Evolutionary conservation across 73 alveolate genomes (phyloP).

Genomic region (Effrenium voratum): DNA sequence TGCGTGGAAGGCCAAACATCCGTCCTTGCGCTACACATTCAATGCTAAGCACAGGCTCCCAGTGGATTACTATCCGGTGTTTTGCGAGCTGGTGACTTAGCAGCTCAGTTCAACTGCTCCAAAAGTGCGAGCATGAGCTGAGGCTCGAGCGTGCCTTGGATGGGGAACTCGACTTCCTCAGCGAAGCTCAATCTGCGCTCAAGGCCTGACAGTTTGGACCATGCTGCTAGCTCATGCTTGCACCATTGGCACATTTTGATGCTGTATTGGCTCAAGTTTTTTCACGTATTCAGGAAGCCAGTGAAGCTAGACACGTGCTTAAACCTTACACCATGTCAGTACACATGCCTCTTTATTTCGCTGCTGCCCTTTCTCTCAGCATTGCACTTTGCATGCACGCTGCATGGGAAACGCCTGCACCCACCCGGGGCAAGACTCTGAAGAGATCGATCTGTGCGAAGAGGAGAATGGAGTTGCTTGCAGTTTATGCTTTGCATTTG

Average conservation of each 20-base stretch:
- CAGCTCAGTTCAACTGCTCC: neutral
- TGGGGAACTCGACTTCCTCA: conserved; percentile 68
- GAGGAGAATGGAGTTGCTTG: too few species aligned
- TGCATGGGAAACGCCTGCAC: too few species aligned
- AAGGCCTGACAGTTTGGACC: neutral
- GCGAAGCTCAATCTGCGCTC: conserved; percentile 67
- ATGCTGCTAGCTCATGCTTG: neutral
- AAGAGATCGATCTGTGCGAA: too few species aligned
- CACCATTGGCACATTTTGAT: neutral
- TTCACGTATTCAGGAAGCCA: too few species aligned
- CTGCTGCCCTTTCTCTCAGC: neutral
- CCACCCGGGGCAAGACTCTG: too few species aligned
- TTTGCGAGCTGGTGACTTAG: conserved; percentile 27
- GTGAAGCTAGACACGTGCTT: too few species aligned
- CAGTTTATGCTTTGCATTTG: too few species aligned
- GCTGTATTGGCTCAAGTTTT: neutral
- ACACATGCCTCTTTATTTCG: neutral
- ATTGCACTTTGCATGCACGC: too few species aligned
- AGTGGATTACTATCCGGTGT: conserved; percentile 85
- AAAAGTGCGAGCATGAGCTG: neutral
- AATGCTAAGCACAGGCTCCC: conserved; percentile 17
- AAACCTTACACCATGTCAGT: too few species aligned
- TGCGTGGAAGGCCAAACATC: conserved; percentile 37
- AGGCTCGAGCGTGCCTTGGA: conserved; percentile 84
- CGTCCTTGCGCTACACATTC: neutral